Evolutionary conservation across 192 early-diverging fungal genomes (phyloP), one percentile per base, ranked within the genome.

Genomic region (Coemansia sp.): DNA sequence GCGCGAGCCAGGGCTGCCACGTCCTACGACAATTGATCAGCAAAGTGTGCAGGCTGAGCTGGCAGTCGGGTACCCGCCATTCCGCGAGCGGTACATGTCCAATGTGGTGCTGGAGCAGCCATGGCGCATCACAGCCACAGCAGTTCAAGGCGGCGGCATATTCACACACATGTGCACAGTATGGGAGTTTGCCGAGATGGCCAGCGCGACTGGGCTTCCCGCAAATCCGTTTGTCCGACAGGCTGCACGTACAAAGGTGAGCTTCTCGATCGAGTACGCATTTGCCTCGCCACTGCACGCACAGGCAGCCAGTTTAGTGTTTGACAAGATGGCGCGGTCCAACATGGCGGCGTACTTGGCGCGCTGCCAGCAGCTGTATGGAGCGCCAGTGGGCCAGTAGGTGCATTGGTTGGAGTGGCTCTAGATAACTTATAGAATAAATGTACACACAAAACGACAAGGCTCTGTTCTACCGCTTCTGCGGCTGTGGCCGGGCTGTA

Each of bases 221-320:
- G 22, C 38, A 7, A 66, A 43, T 22, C 49, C 66, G 22, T 62
- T 69, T 55, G 10, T 65, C 10, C 37, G 1, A 22, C 3, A 24
- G 10, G 17, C 24, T 5, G 35, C 17, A 2, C 47, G 27, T 15
- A 69, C 71, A 19, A 66, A 71, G 55, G 84, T 97, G 19, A 84
- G 88, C 62, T 96, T 94, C 69, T 57, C 76, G 35, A 90, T 94
- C 23, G 75, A 79, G 22, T 97, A 94, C 67, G 89, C 95, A 74
- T 95, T 97, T 81, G 73, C 85, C 29, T 91, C 88, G 8, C 68
- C 87, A 1, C 56, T 97, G 22, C 90, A 97, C 67, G 89, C 90
- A 1, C 91, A 92, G 50, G 82, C 89, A 9, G 87, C 95, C 8
- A 83, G 83, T 17, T 60, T 92, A 22, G 94, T 93, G 68, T 92